Evolutionary conservation across 768 basidiomycete species (phyloP).

Genomic region (Tulasnella sp.): DNA sequence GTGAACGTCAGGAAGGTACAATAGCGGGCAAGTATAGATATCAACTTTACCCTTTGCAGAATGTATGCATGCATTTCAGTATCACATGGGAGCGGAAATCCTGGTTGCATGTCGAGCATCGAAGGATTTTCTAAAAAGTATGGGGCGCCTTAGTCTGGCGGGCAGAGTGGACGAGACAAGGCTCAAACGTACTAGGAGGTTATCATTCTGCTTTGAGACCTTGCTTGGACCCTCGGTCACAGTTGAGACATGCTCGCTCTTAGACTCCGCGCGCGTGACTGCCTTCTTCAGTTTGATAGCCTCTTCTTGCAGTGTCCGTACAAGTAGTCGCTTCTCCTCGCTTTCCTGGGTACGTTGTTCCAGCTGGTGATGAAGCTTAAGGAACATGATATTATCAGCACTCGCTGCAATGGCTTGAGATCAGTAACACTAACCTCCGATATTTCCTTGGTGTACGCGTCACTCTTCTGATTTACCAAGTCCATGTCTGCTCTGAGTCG

Average conservation of each 20-base stretch:
- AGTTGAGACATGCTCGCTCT: conserved; percentile 21
- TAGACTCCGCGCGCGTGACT: conserved; percentile 42
- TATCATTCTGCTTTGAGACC: conserved; percentile 41
- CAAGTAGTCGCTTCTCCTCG: background rate
- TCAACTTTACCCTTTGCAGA: conserved; percentile 31
- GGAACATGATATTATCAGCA: background rate
- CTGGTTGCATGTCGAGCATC: conserved; percentile 79
- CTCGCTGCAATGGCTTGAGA: background rate
- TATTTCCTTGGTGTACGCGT: background rate
- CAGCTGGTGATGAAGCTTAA: background rate
- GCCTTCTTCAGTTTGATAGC: conserved; percentile 40
- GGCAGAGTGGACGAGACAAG: background rate
- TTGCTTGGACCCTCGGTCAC: conserved; percentile 29
- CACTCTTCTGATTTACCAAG: background rate
- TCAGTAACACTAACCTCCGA: background rate
- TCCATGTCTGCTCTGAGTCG: background rate
- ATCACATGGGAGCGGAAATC: conserved; percentile 71
- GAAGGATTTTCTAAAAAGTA: conserved; percentile 54
- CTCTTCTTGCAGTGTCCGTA: conserved; percentile 36
- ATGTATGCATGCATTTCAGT: conserved; percentile 87
- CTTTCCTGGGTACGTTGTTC: conserved; percentile 14
- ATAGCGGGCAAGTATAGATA: too few relatives aligned
- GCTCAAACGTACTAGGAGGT: conserved; percentile 22
- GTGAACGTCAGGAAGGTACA: conserved; percentile 7
- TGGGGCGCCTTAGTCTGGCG: background rate